Percentiles rank a stretch among this genome's conserved stretches.
These are phyloP conservation scores for Pichia californica DNA, from an alignment of 805 yeast species.

Conservation along the genomic window DNA sequence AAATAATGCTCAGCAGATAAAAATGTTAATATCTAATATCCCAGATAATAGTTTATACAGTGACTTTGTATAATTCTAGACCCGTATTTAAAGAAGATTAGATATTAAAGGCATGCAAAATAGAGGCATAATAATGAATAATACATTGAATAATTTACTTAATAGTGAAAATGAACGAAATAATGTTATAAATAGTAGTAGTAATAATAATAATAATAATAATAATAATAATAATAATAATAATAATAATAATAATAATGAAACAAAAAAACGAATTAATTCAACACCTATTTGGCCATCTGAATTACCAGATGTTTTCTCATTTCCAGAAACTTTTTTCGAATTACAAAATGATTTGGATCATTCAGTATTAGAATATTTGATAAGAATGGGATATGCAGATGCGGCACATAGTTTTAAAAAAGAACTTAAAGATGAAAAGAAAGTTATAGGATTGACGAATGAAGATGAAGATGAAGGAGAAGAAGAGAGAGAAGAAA, in stretches of 20 bases:
- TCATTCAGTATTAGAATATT: slow-evolving; percentile 6
- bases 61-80: background rate
- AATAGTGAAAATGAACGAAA: background rate
- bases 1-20: too few species aligned
- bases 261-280: background rate
- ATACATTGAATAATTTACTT: background rate
- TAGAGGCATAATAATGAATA: slow-evolving; percentile 4
- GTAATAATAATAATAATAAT: too few species aligned
- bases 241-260: background rate
- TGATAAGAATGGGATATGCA: slow-evolving; percentile 12
- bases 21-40: too few species aligned
- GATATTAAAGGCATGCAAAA: too few species aligned
- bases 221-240: background rate
- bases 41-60: too few species aligned
- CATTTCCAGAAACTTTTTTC: slow-evolving; percentile 9
- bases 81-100: too few species aligned
- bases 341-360: slow-evolving; percentile 8
- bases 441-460: slow-evolving; percentile 43
- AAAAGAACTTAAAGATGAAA: slow-evolving; percentile 50
- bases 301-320: slow-evolving; percentile 12
- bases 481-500: slow-evolving; percentile 22
- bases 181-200: too few species aligned
- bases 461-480: slow-evolving; percentile 34
- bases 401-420: slow-evolving; percentile 8
- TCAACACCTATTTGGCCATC: slow-evolving; percentile 10